Conservation (phyloP, 2,329 filamentous ascomycete genomes). For the Xylaria sp. region DNA sequence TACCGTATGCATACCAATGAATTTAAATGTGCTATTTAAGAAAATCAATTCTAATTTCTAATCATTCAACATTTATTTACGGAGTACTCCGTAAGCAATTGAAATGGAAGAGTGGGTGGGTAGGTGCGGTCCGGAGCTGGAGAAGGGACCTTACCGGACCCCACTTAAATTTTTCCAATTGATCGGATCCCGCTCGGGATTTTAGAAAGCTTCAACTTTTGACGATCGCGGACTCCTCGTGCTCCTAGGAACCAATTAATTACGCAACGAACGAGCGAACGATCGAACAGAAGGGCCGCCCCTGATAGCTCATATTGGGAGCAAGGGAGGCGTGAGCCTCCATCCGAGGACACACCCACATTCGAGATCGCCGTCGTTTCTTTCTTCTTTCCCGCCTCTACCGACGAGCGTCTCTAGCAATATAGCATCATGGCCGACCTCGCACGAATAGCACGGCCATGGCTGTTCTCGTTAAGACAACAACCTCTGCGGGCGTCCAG, state of each 20-base stretch:
- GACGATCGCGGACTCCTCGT: constrained; percentile 12
- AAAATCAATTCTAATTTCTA: not conserved
- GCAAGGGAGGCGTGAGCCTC: constrained; percentile 32
- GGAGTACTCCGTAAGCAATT: not conserved
- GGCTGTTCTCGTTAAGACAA: constrained; percentile 30
- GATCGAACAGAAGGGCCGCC: not conserved
- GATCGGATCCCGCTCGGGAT: not conserved
- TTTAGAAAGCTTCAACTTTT: constrained; percentile 19
- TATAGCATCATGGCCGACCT: constrained; percentile 37
- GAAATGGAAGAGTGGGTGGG: not conserved
- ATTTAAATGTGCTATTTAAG: too few species aligned
- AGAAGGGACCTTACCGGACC: not conserved
- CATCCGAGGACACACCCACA: not conserved
- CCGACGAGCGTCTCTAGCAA: not conserved
- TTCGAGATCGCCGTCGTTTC: not conserved
- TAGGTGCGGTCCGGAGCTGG: not conserved
- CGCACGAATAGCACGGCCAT: constrained; percentile 38
- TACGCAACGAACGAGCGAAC: not conserved
- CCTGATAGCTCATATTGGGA: constrained; percentile 9
- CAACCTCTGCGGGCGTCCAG: constrained; percentile 1
- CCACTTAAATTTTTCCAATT: constrained; percentile 38
- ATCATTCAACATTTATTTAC: not conserved
- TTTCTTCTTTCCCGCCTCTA: not conserved
- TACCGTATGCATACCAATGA: too few species aligned
- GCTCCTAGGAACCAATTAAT: not conserved